Evolutionary conservation across 768 basidiomycete genomes (phyloP).

Genomic region (Termitomyces sp.): DNA sequence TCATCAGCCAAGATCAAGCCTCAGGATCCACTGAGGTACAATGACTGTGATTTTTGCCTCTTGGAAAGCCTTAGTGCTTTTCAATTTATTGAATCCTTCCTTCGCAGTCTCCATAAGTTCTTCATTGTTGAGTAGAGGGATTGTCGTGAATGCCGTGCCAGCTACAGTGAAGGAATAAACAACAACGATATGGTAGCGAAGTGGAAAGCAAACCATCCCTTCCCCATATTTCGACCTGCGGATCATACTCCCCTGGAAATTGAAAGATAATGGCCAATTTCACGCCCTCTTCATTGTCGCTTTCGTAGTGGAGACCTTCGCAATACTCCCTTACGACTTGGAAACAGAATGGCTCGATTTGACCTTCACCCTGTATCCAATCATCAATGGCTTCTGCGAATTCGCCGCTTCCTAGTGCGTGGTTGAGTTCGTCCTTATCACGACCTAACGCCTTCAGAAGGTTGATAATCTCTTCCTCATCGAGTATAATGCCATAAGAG

Average conservation of each 20-base stretch:
- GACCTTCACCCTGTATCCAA: not conserved
- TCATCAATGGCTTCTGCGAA: not conserved
- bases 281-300: no score
- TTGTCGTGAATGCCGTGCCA: not conserved
- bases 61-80: not conserved
- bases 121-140: not conserved
- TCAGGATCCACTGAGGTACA: not conserved
- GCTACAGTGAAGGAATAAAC: not conserved
- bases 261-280: not conserved
- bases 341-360: not conserved
- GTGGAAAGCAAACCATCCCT: not conserved
- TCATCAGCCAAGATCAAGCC: not conserved
- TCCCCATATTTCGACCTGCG: not conserved
- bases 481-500: not conserved
- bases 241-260: not conserved
- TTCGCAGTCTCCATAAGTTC: not conserved
- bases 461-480: not conserved
- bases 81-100: not conserved
- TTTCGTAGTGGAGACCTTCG: not conserved
- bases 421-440: not conserved
- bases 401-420: not conserved
- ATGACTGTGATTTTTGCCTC: not conserved
- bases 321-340: not conserved
- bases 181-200: not conserved
- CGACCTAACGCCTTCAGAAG: not conserved